A percentile compares a stretch with the other conserved stretches of the same genome.
Conservation (phyloP, 75 land plant species). For the Gnetum montanum region DNA sequence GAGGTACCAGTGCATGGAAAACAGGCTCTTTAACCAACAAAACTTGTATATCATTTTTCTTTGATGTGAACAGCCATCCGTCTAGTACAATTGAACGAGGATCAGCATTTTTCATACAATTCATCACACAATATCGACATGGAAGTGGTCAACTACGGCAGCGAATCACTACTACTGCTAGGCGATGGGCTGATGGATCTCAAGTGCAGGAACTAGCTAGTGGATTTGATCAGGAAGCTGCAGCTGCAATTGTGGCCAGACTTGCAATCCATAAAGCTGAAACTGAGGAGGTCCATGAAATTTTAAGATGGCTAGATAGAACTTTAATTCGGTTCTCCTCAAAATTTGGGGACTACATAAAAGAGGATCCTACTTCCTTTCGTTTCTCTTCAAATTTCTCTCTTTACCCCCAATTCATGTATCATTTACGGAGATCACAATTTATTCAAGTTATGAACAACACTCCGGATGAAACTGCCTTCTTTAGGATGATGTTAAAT, state of each 20-base stretch:
- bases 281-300: conserved; percentile 55
- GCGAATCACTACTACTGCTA: conserved; percentile 82
- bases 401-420: conserved; percentile 95
- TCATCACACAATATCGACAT: conserved; percentile 73
- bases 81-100: conserved; percentile 35
- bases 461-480: conserved; percentile 96
- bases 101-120: conserved; percentile 80
- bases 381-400: conserved; percentile 82
- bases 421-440: conserved; percentile 90
- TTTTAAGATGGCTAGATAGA: conserved; percentile 88
- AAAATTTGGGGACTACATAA: conserved; percentile 85
- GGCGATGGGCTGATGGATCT: conserved; percentile 69
- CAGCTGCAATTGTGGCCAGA: conserved; percentile 84
- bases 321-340: conserved; percentile 72
- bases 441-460: conserved; percentile 88
- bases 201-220: conserved; percentile 56
- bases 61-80: conserved; percentile 55
- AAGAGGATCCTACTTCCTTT: conserved; percentile 84
- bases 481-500: conserved; percentile 77
- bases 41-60: conserved; percentile 80
- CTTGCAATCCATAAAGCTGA: conserved; percentile 71
- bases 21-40: conserved; percentile 58
- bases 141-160: conserved; percentile 50
- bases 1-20: conserved; percentile 87
- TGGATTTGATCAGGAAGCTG: conserved; percentile 98